Conservation (phyloP, 768 basidiomycete species). For the Boletus speciosus region DNA sequence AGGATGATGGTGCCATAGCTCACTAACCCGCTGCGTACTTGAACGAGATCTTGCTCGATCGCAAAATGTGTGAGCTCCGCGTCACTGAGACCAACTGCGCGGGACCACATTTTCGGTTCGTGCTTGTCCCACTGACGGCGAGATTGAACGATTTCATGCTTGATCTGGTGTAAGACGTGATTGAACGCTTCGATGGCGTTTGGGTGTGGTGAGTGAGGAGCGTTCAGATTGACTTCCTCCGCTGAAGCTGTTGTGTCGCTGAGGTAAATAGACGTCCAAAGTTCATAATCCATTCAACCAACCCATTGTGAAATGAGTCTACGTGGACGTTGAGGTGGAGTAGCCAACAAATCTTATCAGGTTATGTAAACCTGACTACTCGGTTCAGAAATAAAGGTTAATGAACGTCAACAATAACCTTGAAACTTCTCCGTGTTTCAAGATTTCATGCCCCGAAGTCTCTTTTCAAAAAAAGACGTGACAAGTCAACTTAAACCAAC, state of each 20-base stretch:
- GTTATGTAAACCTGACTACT: conserved; percentile 18
- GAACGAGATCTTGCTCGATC: conserved; percentile 42
- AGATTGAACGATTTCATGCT: conserved; percentile 61
- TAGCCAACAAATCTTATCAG: conserved; percentile 19
- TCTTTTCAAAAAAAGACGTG: not conserved
- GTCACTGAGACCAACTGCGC: conserved; percentile 52
- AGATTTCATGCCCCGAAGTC: conserved; percentile 23
- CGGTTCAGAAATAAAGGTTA: conserved; percentile 9
- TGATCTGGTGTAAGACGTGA: conserved; percentile 51
- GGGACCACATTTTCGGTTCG: conserved; percentile 57
- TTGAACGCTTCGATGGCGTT: conserved; percentile 69
- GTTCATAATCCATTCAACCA: conserved; percentile 7
- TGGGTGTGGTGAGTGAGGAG: conserved; percentile 52
- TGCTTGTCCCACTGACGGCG: conserved; percentile 71
- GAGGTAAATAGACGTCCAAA: conserved; percentile 7
- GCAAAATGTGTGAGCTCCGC: conserved; percentile 49
- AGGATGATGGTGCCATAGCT: conserved; percentile 71
- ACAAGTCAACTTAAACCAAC: conserved; percentile 7
- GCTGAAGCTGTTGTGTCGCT: conserved; percentile 44
- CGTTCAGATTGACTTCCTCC: conserved; percentile 57
- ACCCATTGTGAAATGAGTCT: conserved; percentile 23
- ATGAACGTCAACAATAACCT: conserved; percentile 19
- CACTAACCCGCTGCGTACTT: conserved; percentile 51
- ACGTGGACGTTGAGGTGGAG: conserved; percentile 3
- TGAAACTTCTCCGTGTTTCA: conserved; percentile 28